phyloP scores from a whole-genome alignment of 495 filamentous ascomycete species.

The Entonaema liquescens region DNA sequence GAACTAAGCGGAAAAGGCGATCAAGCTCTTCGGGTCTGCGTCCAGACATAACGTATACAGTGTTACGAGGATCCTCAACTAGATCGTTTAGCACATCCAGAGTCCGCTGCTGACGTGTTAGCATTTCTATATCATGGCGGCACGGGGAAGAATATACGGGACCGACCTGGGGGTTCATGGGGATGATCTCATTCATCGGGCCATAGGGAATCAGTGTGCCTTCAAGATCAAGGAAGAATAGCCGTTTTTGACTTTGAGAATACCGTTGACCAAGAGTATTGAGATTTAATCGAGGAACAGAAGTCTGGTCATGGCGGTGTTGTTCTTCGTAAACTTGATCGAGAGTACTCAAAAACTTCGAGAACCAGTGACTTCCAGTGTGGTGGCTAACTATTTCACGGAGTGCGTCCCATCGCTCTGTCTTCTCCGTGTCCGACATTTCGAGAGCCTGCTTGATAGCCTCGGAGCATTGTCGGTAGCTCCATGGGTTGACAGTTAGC shows the following conservation, averaged over 20 bases:
- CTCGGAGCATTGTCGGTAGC: constrained; percentile 82
- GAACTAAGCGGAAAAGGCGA: constrained; percentile 78
- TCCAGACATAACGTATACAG: constrained; percentile 93
- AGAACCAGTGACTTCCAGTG: constrained; percentile 85
- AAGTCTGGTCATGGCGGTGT: constrained; percentile 79
- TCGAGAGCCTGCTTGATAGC: constrained; percentile 83
- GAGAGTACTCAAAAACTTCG: constrained; percentile 72
- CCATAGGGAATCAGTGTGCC: constrained; percentile 89
- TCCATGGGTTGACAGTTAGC: constrained; percentile 91
- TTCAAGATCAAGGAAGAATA: constrained; percentile 93
- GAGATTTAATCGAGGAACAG: constrained; percentile 81
- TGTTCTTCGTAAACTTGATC: constrained; percentile 81
- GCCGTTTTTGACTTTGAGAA: constrained; percentile 65
- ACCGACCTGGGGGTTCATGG: constrained; percentile 77
- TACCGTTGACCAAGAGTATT: constrained; percentile 70
- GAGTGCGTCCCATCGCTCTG: constrained; percentile 76
- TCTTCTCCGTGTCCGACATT: constrained; percentile 75
- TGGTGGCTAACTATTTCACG: constrained; percentile 77
- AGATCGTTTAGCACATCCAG: constrained; percentile 82
- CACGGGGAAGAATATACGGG: neutral
- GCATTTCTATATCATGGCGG: neutral
- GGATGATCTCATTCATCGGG: constrained; percentile 77
- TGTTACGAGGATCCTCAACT: constrained; percentile 76
- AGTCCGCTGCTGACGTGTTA: constrained; percentile 62
- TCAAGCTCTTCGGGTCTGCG: constrained; percentile 88